Conservation (phyloP, 140 eudicot species). For the Ambrosia hybrid region DNA sequence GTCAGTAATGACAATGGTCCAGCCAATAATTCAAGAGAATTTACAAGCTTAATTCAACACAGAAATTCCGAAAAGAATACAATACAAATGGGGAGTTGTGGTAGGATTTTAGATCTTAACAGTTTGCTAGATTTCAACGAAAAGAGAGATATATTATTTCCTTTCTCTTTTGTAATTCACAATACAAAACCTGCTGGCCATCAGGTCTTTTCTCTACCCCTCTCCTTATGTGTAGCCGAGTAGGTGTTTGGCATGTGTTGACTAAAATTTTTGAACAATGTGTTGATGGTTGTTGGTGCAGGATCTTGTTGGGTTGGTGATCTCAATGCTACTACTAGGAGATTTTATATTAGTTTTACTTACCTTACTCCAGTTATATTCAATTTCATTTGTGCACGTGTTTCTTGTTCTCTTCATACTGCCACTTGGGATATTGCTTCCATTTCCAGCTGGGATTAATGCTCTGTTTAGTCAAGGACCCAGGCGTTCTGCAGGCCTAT, state of each 20-base stretch:
- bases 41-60: conserved; percentile 35
- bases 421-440: conserved; percentile 88
- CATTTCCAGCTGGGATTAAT: conserved; percentile 91
- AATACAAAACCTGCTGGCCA: conserved; percentile 93
- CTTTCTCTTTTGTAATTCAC: conserved; percentile 71
- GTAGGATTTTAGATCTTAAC: conserved; percentile 60
- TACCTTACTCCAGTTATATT: conserved; percentile 87
- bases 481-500: conserved; percentile 87
- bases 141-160: conserved; percentile 67
- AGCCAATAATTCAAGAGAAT: conserved; percentile 32
- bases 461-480: conserved; percentile 97
- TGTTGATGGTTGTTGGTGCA: conserved; percentile 36
- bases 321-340: conserved; percentile 78
- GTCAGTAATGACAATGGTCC: conserved; percentile 31
- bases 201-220: conserved; percentile 43
- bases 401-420: conserved; percentile 69
- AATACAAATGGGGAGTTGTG: conserved; percentile 45
- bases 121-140: conserved; percentile 63
- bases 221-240: not conserved
- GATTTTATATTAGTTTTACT: conserved; percentile 91
- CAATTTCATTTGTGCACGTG: conserved; percentile 68
- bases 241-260: not conserved
- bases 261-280: not conserved
- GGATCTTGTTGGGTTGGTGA: conserved; percentile 96
- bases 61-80: conserved; percentile 34